Percentiles rank a stretch among this genome's conserved stretches.
phyloP scores from a whole-genome alignment of 352 stramenopile species.

The Phytophthora syringae region DNA sequence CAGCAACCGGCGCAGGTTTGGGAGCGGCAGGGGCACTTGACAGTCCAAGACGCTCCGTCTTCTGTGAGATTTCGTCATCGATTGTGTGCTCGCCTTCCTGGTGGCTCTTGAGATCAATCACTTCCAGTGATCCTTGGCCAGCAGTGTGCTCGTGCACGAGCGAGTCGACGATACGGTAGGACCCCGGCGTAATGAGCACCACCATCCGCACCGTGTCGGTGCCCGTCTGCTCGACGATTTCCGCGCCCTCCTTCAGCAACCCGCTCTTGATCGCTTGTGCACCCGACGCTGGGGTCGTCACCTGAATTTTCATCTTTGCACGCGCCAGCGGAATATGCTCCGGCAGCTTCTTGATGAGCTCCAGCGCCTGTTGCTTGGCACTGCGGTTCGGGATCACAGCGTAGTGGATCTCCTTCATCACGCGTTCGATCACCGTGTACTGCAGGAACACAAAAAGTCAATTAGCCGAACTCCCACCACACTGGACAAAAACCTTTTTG shows the following conservation, averaged over 20 bases:
- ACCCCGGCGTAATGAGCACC: slow-evolving; percentile 77
- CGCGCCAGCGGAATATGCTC: slow-evolving; percentile 95
- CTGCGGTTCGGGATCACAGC: slow-evolving; percentile 94
- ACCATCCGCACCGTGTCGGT: slow-evolving; percentile 66
- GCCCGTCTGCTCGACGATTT: slow-evolving; percentile 71
- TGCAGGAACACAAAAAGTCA: slow-evolving; percentile 19
- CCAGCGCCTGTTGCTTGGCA: slow-evolving; percentile 97
- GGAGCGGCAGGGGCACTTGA: slow-evolving; percentile 25
- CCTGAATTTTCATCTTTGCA: slow-evolving; percentile 97
- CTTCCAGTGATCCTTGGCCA: slow-evolving; percentile 81
- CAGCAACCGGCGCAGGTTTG: slow-evolving; percentile 8
- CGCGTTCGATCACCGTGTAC: slow-evolving; percentile 95
- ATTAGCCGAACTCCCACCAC: neutral
- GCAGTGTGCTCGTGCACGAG: slow-evolving; percentile 69
- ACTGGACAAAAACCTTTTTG: neutral
- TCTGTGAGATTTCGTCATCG: slow-evolving; percentile 91
- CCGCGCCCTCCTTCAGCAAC: slow-evolving; percentile 66
- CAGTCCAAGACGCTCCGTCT: slow-evolving; percentile 76
- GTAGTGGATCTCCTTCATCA: slow-evolving; percentile 97
- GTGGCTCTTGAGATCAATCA: slow-evolving; percentile 93
- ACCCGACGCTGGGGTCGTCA: slow-evolving; percentile 60
- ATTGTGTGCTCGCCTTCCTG: slow-evolving; percentile 92
- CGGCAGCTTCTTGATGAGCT: slow-evolving; percentile 96
- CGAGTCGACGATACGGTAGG: slow-evolving; percentile 79
- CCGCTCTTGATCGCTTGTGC: slow-evolving; percentile 64